A percentile compares a stretch with the other conserved stretches of the same genome.
Conservation (phyloP, 2,329 filamentous ascomycete species). For the Stachybotrys elegans region DNA sequence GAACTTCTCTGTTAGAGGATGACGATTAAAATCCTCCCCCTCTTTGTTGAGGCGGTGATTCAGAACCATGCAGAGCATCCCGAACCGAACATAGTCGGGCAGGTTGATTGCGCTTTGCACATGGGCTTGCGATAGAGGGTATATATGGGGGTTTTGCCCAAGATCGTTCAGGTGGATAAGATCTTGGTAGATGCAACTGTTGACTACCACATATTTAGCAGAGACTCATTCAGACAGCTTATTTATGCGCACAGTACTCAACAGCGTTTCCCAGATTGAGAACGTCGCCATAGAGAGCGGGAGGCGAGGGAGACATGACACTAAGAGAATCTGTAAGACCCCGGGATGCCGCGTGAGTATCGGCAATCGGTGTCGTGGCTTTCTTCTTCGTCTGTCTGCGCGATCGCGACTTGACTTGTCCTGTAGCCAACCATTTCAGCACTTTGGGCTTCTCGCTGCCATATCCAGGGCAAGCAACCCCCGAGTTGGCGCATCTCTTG, state of each 20-base stretch:
- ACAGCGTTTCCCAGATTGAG: conserved; percentile 9
- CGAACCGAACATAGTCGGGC: conserved; percentile 22
- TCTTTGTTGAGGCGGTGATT: conserved; percentile 26
- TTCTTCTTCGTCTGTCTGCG: conserved; percentile 8
- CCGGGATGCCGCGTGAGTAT: not conserved
- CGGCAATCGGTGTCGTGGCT: not conserved
- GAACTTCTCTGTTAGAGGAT: conserved; percentile 18
- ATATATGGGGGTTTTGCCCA: conserved; percentile 19
- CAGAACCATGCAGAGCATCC: conserved; percentile 25
- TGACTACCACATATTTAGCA: conserved; percentile 1
- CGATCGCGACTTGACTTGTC: conserved; percentile 24
- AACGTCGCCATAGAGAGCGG: conserved; percentile 7
- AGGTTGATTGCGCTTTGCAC: conserved; percentile 11
- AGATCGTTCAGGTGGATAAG: conserved; percentile 15
- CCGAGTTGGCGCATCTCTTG: conserved; percentile 24
- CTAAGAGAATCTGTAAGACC: not conserved
- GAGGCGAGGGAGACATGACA: conserved; percentile 2
- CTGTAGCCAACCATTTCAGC: conserved; percentile 30
- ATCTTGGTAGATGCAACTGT: conserved; percentile 8
- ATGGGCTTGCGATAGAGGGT: conserved; percentile 15
- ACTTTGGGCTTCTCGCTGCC: conserved; percentile 24
- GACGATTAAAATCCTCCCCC: conserved; percentile 8
- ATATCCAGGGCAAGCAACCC: conserved; percentile 31
- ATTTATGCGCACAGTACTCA: conserved; percentile 8
- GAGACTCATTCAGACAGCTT: not conserved